These are phyloP conservation scores for Crithidia expoeki DNA, from an alignment of 208 protist genomes.

Conservation along the genomic window DNA sequence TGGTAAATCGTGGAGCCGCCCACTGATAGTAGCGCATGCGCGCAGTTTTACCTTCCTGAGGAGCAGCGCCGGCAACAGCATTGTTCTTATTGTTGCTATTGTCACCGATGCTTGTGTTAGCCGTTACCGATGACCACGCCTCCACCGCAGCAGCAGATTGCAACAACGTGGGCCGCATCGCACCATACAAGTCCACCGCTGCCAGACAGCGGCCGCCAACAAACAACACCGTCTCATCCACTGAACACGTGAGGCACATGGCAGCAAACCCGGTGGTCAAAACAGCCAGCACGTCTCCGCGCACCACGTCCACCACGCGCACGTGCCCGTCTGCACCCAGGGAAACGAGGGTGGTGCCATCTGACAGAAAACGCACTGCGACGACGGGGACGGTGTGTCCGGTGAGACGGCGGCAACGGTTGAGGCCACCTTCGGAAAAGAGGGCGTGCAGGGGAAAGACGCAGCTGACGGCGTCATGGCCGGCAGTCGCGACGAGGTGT, in stretches of 20 bases:
- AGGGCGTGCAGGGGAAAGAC: conserved; percentile 46
- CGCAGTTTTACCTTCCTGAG: background rate
- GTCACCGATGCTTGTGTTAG: background rate
- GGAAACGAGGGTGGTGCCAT: conserved; percentile 28
- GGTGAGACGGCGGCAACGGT: conserved; percentile 31
- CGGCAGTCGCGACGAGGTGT: conserved; percentile 62
- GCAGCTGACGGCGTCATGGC: conserved; percentile 67
- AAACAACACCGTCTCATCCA: conserved; percentile 69
- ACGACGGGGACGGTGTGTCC: conserved; percentile 63
- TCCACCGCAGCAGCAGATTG: conserved; percentile 7
- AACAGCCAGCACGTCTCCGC: conserved; percentile 32
- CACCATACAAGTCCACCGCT: conserved; percentile 52
- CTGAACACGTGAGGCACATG: conserved; percentile 46
- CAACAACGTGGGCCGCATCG: conserved; percentile 22
- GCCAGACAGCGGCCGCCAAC: conserved; percentile 60
- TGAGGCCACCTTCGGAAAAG: conserved; percentile 18
- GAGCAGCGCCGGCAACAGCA: background rate
- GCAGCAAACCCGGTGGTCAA: conserved; percentile 55
- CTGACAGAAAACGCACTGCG: conserved; percentile 30
- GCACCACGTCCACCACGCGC: conserved; percentile 41
- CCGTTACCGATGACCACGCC: background rate
- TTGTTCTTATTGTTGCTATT: background rate
- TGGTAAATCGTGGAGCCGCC: background rate
- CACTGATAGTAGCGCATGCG: conserved; percentile 30
- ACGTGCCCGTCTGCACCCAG: conserved; percentile 37